These are phyloP conservation scores for Suillus occidentalis DNA, from an alignment of 768 basidiomycete species.

Conservation along the genomic window DNA sequence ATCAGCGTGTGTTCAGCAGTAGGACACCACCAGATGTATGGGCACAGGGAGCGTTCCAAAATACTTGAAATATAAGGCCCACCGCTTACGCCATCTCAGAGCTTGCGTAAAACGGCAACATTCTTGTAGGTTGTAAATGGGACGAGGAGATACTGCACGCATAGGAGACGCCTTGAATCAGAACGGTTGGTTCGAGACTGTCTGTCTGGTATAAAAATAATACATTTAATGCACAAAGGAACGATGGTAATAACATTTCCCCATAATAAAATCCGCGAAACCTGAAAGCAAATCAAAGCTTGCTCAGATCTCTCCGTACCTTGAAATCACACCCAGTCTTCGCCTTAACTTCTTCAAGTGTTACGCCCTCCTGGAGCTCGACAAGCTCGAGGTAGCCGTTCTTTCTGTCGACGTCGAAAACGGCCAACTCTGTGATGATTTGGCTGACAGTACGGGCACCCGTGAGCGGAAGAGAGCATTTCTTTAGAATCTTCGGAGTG, in stretches of 20 bases:
- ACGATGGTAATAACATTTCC: not conserved
- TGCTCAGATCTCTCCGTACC: constrained; percentile 51
- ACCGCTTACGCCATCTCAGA: not conserved
- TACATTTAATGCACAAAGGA: constrained; percentile 2
- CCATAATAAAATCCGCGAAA: constrained; percentile 12
- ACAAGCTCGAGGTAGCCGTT: constrained; percentile 71
- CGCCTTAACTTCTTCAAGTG: constrained; percentile 77
- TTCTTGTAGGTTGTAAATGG: not conserved
- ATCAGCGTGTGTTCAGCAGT: not conserved
- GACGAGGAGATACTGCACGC: not conserved
- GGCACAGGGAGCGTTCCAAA: not conserved
- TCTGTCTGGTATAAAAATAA: not conserved
- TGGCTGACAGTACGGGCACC: constrained; percentile 86
- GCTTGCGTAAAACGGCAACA: not conserved
- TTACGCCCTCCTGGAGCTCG: constrained; percentile 82
- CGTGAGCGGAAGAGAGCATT: constrained; percentile 84
- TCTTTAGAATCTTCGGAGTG: constrained; percentile 79
- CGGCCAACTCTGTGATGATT: constrained; percentile 91
- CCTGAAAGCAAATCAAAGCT: constrained; percentile 35
- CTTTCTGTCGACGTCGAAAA: constrained; percentile 83
- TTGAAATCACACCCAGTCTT: constrained; percentile 89
- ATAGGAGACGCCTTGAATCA: not conserved
- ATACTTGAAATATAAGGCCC: not conserved
- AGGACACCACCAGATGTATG: not conserved
- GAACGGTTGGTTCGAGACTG: not conserved